Conservation (phyloP, 2,329 filamentous ascomycete genomes). For the Colletotrichum salicis region DNA sequence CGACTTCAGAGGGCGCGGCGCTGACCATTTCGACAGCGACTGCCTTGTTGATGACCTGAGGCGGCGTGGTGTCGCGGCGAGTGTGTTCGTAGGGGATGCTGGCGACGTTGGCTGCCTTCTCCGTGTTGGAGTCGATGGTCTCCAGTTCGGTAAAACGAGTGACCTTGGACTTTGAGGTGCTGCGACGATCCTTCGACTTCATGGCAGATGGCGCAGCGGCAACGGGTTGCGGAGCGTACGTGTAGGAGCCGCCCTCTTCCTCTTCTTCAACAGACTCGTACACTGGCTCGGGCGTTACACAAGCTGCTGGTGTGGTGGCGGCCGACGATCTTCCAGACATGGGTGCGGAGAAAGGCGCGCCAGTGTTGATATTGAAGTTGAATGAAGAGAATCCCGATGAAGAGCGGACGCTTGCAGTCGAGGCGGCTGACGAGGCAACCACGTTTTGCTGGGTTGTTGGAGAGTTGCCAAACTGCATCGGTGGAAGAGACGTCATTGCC, state of each 20-base stretch:
- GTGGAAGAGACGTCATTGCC: constrained; percentile 13
- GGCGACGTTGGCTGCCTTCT: constrained; percentile 22
- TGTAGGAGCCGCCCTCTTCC: constrained; percentile 11
- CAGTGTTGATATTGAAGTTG: constrained; percentile 26
- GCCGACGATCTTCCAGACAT: constrained; percentile 32
- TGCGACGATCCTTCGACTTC: constrained; percentile 38
- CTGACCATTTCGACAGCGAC: constrained; percentile 35
- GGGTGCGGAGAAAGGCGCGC: constrained; percentile 29
- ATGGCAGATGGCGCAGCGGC: constrained; percentile 17
- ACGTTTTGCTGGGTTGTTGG: not conserved
- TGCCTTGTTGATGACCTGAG: constrained; percentile 37
- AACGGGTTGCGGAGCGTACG: constrained; percentile 11
- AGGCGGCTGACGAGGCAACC: constrained; percentile 31
- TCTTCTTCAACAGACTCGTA: constrained; percentile 29
- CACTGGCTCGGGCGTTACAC: constrained; percentile 32
- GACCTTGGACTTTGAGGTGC: constrained; percentile 38
- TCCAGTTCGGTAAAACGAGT: constrained; percentile 46
- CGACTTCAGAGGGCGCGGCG: constrained; percentile 11
- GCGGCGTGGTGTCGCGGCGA: constrained; percentile 26
- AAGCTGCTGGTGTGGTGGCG: constrained; percentile 31
- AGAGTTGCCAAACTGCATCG: constrained; percentile 22
- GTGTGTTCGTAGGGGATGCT: constrained; percentile 14
- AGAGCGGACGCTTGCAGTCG: constrained; percentile 22
- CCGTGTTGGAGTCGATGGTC: constrained; percentile 43
- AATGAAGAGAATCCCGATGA: constrained; percentile 31